Evolutionary conservation across 108 stramenopile species (phyloP).

Genomic region (Skeletonema marinoi): DNA sequence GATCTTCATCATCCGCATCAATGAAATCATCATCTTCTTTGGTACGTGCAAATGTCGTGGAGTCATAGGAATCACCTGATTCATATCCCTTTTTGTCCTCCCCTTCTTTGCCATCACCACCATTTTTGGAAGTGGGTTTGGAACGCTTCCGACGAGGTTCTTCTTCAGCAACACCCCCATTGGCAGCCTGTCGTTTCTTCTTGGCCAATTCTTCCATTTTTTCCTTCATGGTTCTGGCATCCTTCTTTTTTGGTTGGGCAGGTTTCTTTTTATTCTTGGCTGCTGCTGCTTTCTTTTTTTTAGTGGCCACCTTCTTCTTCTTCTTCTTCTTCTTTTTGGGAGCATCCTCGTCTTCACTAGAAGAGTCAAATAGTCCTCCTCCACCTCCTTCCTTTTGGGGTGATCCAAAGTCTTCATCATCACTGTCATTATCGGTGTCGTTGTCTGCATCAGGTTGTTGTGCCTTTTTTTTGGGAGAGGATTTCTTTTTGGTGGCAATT

Average conservation of each 20-base stretch:
- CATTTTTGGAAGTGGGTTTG: conserved; percentile 9
- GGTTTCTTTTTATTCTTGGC: too few species aligned
- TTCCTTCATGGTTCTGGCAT: conserved; percentile 53
- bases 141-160: conserved; percentile 31
- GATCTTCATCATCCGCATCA: conserved; percentile 90
- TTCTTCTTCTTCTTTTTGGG: conserved; percentile 4
- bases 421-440: conserved; percentile 34
- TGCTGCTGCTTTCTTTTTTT: conserved; percentile 2
- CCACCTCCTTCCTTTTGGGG: conserved; percentile 49
- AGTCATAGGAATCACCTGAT: conserved; percentile 73
- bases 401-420: conserved; percentile 33
- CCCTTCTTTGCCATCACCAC: conserved; percentile 10
- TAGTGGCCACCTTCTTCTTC: conserved; percentile 39
- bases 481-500: conserved; percentile 52
- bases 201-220: conserved; percentile 81
- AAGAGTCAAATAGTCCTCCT: conserved; percentile 64
- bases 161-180: conserved; percentile 4
- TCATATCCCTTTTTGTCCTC: conserved; percentile 53
- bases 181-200: conserved; percentile 54
- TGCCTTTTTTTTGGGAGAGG: conserved; percentile 21
- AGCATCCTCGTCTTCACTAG: conserved; percentile 56
- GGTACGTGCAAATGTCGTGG: conserved; percentile 69
- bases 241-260: conserved; percentile 11
- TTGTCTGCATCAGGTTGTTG: conserved; percentile 44
- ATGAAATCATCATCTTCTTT: conserved; percentile 90